phyloP scores from a whole-genome alignment of 1,284 basidiomycete species.

The Wolfiporia cocos region DNA sequence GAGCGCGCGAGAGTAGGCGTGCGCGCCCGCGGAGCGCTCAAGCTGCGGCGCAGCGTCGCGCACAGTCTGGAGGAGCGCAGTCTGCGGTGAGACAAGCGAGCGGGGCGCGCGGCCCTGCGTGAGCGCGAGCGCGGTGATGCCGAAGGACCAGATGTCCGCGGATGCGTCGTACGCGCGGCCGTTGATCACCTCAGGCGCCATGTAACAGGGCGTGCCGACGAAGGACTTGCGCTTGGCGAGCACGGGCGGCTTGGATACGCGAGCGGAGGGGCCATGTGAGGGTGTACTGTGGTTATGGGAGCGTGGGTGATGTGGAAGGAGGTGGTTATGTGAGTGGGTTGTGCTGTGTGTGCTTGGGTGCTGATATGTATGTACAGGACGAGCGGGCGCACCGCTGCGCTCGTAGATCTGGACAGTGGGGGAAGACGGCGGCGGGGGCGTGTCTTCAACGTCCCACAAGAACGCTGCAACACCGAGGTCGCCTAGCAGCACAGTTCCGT shows the following conservation, averaged over 20 bases:
- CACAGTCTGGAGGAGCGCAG: conserved; percentile 72
- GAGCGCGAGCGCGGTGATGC: conserved; percentile 84
- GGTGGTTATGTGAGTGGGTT: conserved; percentile 6
- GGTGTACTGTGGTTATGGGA: conserved; percentile 4
- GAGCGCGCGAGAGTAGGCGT: conserved; percentile 78
- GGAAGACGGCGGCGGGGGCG: conserved; percentile 13
- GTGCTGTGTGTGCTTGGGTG: too few species aligned
- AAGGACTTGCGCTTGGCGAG: conserved; percentile 78
- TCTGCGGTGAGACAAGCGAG: conserved; percentile 69
- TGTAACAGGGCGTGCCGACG: conserved; percentile 93
- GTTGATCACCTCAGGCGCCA: conserved; percentile 88
- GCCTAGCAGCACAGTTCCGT: conserved; percentile 84
- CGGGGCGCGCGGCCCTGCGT: conserved; percentile 79
- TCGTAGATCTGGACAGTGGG: conserved; percentile 10
- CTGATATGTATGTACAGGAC: conserved; percentile 8
- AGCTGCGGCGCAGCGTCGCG: conserved; percentile 71
- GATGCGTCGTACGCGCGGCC: conserved; percentile 79
- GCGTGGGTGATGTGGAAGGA: conserved; percentile 12
- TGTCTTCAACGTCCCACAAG: conserved; percentile 57
- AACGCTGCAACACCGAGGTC: conserved; percentile 87
- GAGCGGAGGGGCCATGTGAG: conserved; percentile 12
- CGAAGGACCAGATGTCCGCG: conserved; percentile 91
- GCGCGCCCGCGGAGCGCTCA: conserved; percentile 63
- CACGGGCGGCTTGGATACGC: conserved; percentile 12
- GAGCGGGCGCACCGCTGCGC: conserved; percentile 7